Conservation (phyloP, 768 basidiomycete species). For the Pleurotus cornucopiae region DNA sequence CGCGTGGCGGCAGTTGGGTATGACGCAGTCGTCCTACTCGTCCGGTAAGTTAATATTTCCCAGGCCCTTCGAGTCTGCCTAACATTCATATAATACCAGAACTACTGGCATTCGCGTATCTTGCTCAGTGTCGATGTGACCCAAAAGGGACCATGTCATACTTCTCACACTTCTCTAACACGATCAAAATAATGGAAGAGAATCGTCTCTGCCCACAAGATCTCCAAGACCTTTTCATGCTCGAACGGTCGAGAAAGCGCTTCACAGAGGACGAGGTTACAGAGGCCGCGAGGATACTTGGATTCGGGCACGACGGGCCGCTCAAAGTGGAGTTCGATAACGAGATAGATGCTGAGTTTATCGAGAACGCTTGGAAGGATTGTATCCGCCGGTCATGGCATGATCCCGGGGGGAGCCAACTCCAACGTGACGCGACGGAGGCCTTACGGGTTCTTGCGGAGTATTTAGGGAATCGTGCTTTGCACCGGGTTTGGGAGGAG, state of each 20-base stretch:
- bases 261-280: slow-evolving; percentile 56
- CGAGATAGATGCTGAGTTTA: slow-evolving; percentile 65
- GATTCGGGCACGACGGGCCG: slow-evolving; percentile 59
- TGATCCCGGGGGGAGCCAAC: slow-evolving; percentile 46
- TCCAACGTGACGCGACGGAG: slow-evolving; percentile 55
- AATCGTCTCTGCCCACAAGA: slow-evolving; percentile 40
- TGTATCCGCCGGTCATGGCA: slow-evolving; percentile 50
- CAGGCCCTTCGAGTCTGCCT: neutral
- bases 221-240: slow-evolving; percentile 54
- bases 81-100: slow-evolving; percentile 34
- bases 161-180: slow-evolving; percentile 52
- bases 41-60: slow-evolving; percentile 40
- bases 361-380: slow-evolving; percentile 67
- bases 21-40: slow-evolving; percentile 65
- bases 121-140: slow-evolving; percentile 80
- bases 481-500: slow-evolving; percentile 49
- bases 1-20: slow-evolving; percentile 49
- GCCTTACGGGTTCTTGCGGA: slow-evolving; percentile 70
- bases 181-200: slow-evolving; percentile 47
- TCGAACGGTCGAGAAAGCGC: slow-evolving; percentile 61
- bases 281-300: slow-evolving; percentile 46
- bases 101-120: slow-evolving; percentile 72
- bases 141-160: slow-evolving; percentile 59
- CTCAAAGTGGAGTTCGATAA: slow-evolving; percentile 67
- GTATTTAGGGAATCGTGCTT: slow-evolving; percentile 43